A percentile compares a stretch with the other conserved stretches of the same genome.
Conservation (phyloP, 805 yeast genomes). For the Candida coquimbonensis region DNA sequence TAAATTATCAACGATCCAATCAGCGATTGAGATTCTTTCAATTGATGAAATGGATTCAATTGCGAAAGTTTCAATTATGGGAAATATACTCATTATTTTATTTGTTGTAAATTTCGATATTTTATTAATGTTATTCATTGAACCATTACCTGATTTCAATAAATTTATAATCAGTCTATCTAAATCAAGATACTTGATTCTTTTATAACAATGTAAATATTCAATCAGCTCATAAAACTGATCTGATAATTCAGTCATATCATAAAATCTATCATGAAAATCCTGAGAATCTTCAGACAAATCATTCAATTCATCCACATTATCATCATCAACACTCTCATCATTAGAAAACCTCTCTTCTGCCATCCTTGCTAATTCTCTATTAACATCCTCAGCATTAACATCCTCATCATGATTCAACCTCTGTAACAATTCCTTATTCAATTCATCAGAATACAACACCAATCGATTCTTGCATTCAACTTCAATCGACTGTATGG, state of each 20-base stretch:
- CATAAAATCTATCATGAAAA: conserved; percentile 13
- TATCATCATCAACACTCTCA: not conserved
- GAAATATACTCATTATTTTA: conserved; percentile 3
- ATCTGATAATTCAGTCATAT: not conserved
- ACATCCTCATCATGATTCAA: conserved; percentile 5
- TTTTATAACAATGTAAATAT: not conserved
- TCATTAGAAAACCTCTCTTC: conserved; percentile 9
- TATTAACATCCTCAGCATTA: conserved; percentile 11
- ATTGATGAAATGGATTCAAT: not conserved
- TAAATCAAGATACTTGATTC: conserved; percentile 8
- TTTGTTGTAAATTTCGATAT: conserved; percentile 7
- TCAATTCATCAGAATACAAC: conserved; percentile 10
- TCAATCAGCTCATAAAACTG: not conserved
- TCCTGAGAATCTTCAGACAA: conserved; percentile 11
- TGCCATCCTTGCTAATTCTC: conserved; percentile 16
- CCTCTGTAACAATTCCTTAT: conserved; percentile 12
- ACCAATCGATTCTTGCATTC: conserved; percentile 14
- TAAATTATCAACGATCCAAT: conserved; percentile 15
- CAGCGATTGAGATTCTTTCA: not conserved
- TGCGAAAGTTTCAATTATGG: conserved; percentile 14
- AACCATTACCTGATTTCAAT: conserved; percentile 1
- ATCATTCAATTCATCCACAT: not conserved
- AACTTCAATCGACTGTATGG: conserved; percentile 8
- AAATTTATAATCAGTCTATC: conserved; percentile 6
- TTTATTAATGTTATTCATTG: not conserved